Evolutionary conservation across 2,329 filamentous ascomycete species (phyloP).

Genomic region (Phyllosticta citribraziliensis): DNA sequence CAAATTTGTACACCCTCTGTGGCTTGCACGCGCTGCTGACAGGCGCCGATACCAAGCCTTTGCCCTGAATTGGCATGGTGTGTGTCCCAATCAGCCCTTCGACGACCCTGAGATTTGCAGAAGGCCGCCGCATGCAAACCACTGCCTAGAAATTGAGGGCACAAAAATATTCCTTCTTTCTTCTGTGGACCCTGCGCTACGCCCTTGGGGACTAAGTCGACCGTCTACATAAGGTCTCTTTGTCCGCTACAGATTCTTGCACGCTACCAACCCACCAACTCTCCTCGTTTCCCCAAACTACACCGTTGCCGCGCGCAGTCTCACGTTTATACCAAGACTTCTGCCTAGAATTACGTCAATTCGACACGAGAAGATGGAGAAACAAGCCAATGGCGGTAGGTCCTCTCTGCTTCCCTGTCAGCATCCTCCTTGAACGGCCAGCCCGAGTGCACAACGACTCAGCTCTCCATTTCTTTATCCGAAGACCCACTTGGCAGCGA

Average conservation of each 20-base stretch:
- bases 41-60: neutral
- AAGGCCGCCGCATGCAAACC: neutral
- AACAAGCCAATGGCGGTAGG: slow-evolving; percentile 3
- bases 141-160: neutral
- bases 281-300: neutral
- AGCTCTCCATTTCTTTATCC: neutral
- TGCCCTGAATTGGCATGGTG: neutral
- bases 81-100: neutral
- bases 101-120: neutral
- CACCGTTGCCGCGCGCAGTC: neutral
- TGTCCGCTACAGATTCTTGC: neutral
- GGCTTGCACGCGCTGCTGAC: neutral
- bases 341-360: neutral
- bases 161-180: neutral
- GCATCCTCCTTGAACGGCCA: neutral
- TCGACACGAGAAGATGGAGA: slow-evolving; percentile 5
- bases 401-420: neutral
- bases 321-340: neutral
- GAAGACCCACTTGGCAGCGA: neutral
- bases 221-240: neutral
- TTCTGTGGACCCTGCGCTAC: neutral
- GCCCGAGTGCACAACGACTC: neutral
- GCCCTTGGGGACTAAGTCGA: neutral
- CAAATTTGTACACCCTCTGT: neutral
- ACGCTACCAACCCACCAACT: neutral